Conservation (phyloP, 2,329 filamentous ascomycete genomes). For the Aureobasidium sp. region DNA sequence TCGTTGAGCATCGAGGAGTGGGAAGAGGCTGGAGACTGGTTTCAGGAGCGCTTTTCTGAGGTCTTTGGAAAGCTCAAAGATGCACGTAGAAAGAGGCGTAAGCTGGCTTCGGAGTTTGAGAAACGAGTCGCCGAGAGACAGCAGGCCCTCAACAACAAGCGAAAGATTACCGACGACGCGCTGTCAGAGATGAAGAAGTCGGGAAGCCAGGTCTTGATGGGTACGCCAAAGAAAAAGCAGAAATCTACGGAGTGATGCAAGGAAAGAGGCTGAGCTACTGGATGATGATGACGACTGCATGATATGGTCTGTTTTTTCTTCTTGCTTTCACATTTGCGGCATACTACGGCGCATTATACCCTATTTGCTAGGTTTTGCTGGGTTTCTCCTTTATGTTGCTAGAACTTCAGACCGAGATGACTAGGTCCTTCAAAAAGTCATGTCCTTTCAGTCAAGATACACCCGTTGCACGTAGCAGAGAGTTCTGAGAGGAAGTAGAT, state of each 20-base stretch:
- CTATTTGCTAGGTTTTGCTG: not conserved
- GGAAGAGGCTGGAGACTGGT: slow-evolving; percentile 57
- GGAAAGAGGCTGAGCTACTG: not conserved
- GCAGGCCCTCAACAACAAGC: slow-evolving; percentile 43
- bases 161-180: slow-evolving; percentile 40
- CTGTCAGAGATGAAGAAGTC: slow-evolving; percentile 44
- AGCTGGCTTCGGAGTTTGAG: slow-evolving; percentile 50
- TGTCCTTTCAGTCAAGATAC: not conserved
- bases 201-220: slow-evolving; percentile 47
- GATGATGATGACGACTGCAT: not conserved
- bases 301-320: not conserved
- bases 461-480: not conserved
- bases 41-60: slow-evolving; percentile 48
- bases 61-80: slow-evolving; percentile 47
- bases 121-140: slow-evolving; percentile 49
- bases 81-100: slow-evolving; percentile 47
- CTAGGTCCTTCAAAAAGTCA: not conserved
- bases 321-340: not conserved
- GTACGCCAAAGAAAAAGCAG: slow-evolving; percentile 31
- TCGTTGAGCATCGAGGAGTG: slow-evolving; percentile 49
- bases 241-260: not conserved
- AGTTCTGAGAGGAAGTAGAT: not conserved
- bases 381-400: not conserved
- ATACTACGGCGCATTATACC: slow-evolving; percentile 8
- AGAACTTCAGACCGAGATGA: not conserved